Evolutionary conservation across 306 rosid species (phyloP).

Genomic region (Adenanthera pavonina): DNA sequence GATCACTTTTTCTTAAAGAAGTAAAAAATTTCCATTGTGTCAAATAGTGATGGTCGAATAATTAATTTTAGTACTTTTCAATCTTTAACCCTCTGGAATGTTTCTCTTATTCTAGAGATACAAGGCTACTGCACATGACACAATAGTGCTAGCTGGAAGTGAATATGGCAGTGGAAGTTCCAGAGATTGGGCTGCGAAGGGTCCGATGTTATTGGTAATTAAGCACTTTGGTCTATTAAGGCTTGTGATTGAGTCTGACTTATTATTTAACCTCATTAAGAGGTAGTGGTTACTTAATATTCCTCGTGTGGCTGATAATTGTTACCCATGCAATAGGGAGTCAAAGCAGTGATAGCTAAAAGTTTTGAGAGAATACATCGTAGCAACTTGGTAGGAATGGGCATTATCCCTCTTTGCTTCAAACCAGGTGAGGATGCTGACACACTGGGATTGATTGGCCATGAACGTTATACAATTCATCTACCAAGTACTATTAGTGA

Average conservation of each 20-base stretch:
- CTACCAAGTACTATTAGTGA: conserved; percentile 69
- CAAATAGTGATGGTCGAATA: conserved; percentile 9
- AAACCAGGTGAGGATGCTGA: conserved; percentile 91
- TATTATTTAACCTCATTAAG: conserved; percentile 13
- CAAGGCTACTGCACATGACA: conserved; percentile 74
- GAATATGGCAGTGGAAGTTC: conserved; percentile 97
- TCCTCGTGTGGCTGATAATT: not conserved
- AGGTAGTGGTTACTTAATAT: conserved; percentile 2
- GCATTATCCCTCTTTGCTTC: conserved; percentile 89
- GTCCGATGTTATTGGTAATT: conserved; percentile 86
- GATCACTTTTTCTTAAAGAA: not conserved
- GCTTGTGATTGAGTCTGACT: conserved; percentile 5
- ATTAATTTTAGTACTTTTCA: conserved; percentile 5
- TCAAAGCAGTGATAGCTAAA: conserved; percentile 90
- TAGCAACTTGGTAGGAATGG: conserved; percentile 96
- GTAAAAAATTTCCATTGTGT: not conserved
- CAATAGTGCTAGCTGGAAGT: conserved; percentile 87
- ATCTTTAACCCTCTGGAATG: conserved; percentile 33
- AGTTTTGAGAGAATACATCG: conserved; percentile 96
- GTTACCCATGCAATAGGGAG: conserved; percentile 63
- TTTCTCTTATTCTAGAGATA: conserved; percentile 63
- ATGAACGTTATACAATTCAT: conserved; percentile 80
- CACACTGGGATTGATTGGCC: conserved; percentile 84
- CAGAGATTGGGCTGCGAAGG: conserved; percentile 97
- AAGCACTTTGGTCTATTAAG: conserved; percentile 38